Percentiles rank a stretch among this genome's conserved stretches.
phyloP scores from a whole-genome alignment of 2,329 filamentous ascomycete genomes.

The Colletotrichum camelliae region DNA sequence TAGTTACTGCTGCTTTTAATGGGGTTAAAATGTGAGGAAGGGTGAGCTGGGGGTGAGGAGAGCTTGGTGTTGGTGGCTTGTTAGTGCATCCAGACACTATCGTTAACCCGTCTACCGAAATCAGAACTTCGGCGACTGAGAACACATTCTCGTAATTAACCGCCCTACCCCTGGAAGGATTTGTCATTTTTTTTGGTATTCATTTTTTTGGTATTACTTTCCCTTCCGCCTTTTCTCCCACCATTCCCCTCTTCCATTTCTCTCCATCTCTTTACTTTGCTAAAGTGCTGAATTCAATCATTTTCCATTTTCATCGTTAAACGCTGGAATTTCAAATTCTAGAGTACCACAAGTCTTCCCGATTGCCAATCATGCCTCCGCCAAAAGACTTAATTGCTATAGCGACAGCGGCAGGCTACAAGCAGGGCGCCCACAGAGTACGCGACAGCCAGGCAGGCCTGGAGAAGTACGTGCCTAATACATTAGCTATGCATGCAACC shows the following conservation, averaged over 20 bases:
- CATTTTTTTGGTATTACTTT: not conserved
- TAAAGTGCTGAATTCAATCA: not conserved
- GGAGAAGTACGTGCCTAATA: not conserved
- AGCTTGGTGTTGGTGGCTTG: not conserved
- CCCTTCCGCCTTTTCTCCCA: not conserved
- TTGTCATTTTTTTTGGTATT: not conserved
- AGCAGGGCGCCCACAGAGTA: not conserved
- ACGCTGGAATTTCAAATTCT: not conserved
- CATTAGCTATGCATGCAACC: not conserved
- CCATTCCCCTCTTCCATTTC: not conserved
- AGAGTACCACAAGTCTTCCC: not conserved
- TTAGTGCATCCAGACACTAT: not conserved
- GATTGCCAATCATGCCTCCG: not conserved
- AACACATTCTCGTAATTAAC: not conserved
- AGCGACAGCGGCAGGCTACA: not conserved
- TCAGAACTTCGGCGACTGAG: not conserved
- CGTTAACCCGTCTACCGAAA: not conserved
- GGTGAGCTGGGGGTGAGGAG: not conserved
- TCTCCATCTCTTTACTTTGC: not conserved
- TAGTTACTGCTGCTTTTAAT: not conserved
- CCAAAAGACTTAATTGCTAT: not conserved
- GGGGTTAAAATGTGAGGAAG: not conserved
- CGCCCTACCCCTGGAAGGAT: not conserved
- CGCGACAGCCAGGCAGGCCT: not conserved
- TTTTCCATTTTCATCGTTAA: not conserved